Evolutionary conservation across 768 basidiomycete species (phyloP), one percentile per base, ranked within the genome.

Genomic region (Amyloporia xantha): DNA sequence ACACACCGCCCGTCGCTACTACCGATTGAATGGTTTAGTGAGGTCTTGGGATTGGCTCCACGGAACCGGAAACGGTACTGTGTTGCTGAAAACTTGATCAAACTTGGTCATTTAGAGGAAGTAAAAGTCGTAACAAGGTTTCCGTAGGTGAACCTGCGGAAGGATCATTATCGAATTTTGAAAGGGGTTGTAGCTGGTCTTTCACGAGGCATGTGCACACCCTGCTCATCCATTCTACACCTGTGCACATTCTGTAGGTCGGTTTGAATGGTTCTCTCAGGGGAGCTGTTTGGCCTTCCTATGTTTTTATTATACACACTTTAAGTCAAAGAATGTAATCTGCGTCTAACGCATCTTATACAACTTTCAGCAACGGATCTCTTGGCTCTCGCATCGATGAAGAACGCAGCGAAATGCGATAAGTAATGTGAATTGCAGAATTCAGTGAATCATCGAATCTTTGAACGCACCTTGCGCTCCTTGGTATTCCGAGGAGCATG

Each of bases 11-110:
- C 77, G 81, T 84, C 81, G 78, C 84, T 84, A 86, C 82, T 84
- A 86, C 84, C 78, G 81, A 86, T 86, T 83, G 84, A 86, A 84
- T 80, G 81, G 84, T 81, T 85, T 85, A 82, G 83, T 84, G 82
- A 84, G 84, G 79, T 78, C 79, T 84, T 74, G 75, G 79, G 81
- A 86, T 82, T 72, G 79, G 75, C 80, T 78, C 78, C 71, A 74
- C 73, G 72, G 70, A 72, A 68, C 73, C 67, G 71, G 72, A 66
- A 64, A 76, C 70, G 73, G 73, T 70, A 70, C 60, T 66, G 62
- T 62, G 63, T 68, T 58, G 73, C 66, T 66, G 74, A 75, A 66
- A 83, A 54, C 79, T 68, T 76, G 76, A 72, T 77, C 77, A 78
- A 82, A 82, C 81, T 81, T 81, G 81, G 80, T 82, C 76, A 78